Base-by-base conservation (phyloP, 345 rosid genomes). In the Microcos paniculata region DNA sequence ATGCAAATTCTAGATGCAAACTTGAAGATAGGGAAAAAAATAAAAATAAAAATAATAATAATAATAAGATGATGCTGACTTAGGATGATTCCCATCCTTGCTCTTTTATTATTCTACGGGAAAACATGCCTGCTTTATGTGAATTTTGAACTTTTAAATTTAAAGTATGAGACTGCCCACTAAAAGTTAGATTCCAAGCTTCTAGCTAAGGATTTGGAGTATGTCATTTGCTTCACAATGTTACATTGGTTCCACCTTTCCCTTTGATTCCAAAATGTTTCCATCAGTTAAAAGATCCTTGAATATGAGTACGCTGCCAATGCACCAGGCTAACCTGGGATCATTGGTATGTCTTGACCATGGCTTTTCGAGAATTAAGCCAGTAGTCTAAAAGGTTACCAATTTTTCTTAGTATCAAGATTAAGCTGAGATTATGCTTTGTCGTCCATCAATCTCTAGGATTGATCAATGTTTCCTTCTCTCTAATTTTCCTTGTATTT, bases 161-260 rank as follows among this genome's bases (percentile, higher is more conserved):
- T 24, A 57, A 23, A 26, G 15, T 9, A 28, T 6, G n/a, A 8
- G n/a, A 15, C 1, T 3, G 23, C 43, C 66, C 43, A 18, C 66
- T 33, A 13, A 62, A 62, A 63, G 68, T 19, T 35, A 35, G 68
- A 63, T 63, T 63, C 68, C 46, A 63, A 46, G 48, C 68, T 63
- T 62, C 67, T 10, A 19, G 15, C 67, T 19, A 62, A 7, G 45
- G n/a, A 19, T 62, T 35, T n/a, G 68, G n/a, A 35, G 68, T 4
- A 35, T 35, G 24, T 1, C 14, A 8, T 62, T 62, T 63, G 46
- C 68, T 63, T 63, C 69, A 64, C 69, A n/a, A 64, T 10, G 69
- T 40, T 19, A 38, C 26, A 0, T 40, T 63, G 68, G 15, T 38
- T 35, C 68, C 26, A 35, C 3, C 46, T 63, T 38, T 63, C 35